A percentile compares a stretch with the other conserved stretches of the same genome.
Evolutionary conservation across 345 rosid species (phyloP).

Genomic region (Dipteronia dyeriana): DNA sequence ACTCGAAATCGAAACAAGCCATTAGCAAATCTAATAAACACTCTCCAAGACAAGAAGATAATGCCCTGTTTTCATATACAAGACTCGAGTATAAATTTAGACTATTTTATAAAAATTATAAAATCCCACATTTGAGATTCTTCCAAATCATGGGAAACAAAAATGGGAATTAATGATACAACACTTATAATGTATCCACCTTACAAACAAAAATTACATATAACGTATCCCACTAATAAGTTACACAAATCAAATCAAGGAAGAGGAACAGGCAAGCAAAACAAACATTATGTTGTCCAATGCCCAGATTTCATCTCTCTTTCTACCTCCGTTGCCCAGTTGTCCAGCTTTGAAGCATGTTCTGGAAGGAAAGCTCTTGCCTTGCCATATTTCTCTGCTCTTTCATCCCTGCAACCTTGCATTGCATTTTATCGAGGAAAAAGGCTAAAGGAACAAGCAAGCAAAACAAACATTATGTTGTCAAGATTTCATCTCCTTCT

Average conservation of each 20-base stretch:
- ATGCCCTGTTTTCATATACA: neutral
- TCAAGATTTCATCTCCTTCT: conserved; percentile 38
- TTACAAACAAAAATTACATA: too few relatives aligned
- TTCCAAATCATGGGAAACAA: neutral
- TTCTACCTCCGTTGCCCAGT: conserved; percentile 65
- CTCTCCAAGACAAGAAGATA: neutral
- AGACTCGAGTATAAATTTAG: neutral
- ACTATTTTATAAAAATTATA: neutral
- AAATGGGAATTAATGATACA: conserved; percentile 1
- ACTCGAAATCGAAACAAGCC: neutral
- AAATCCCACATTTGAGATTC: neutral
- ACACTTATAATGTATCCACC: neutral
- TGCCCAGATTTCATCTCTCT: conserved; percentile 39
- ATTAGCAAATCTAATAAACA: too few relatives aligned
- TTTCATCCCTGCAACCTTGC: conserved; percentile 53
- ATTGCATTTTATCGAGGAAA: conserved; percentile 26
- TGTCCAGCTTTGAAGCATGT: conserved; percentile 91
- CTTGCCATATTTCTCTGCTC: conserved; percentile 67
- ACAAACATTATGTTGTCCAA: neutral
- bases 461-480: neutral
- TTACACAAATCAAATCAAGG: neutral
- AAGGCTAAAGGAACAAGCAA: neutral
- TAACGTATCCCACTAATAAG: neutral
- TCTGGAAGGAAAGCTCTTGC: conserved; percentile 86
- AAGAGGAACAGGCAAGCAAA: neutral